Base-by-base conservation (phyloP, 1,284 basidiomycete genomes). In the Microbotryomycetes sp. region DNA sequence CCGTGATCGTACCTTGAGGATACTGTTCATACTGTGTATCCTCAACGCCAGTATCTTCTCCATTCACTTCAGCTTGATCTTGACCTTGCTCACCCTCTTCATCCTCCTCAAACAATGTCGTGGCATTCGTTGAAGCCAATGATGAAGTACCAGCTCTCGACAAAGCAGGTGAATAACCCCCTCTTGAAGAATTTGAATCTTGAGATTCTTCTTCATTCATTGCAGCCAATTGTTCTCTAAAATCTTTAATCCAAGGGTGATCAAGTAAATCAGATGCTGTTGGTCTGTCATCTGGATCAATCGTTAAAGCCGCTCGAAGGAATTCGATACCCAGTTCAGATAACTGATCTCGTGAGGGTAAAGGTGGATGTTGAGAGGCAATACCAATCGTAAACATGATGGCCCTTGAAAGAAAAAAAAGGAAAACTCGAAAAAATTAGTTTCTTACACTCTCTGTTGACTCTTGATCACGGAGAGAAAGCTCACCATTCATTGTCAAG, bases 371-470 rank as follows among this genome's bases (percentile, higher is more conserved):
- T 73, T 98, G 89, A 6, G 92, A 94, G 2, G 94, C 91, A 60
- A 97, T 92, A 56, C 94, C 93, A 55, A 97, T 97, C 75, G 97
- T 93, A 81, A 97, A 97, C 93, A 97, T 97, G 78, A 97, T 94
- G 5, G 92, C 92, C 91, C 90, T 90, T 59, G 5, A 57, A 30
- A 25, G 6, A 28, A 22, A 22, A 29, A 22, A 12, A 19, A 22
- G 30, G 30, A 63, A 42, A 69, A 66, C 54, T 62, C 60, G 58
- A 69, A 69, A 64, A 69, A 42, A 42, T 9, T 12, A 42, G n/a
- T n/a, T n/a, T n/a, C n/a, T n/a, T n/a, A n/a, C n/a, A n/a, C n/a
- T n/a, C n/a, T n/a, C n/a, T n/a, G n/a, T n/a, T 68, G 62, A 68
- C 66, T 65, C 67, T 62, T 68, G 55, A 2, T 15, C 9, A 12